These are phyloP conservation scores for Phytophthora meadii DNA, from an alignment of 352 stramenopile species.

Conservation along the genomic window DNA sequence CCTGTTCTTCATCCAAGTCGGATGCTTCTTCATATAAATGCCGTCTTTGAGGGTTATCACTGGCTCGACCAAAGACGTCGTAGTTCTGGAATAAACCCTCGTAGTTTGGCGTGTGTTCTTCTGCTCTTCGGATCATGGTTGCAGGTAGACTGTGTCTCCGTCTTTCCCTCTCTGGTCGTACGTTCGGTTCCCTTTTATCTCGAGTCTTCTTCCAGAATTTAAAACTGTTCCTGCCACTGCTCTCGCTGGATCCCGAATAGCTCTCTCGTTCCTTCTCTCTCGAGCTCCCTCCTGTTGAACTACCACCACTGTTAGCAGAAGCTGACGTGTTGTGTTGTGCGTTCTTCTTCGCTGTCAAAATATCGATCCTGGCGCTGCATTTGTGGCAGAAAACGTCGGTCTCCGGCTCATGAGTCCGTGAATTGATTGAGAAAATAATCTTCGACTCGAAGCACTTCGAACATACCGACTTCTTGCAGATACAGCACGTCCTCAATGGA, in stretches of 20 bases:
- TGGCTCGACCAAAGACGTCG: conserved; percentile 23
- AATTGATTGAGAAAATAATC: conserved; percentile 44
- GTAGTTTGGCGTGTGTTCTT: conserved; percentile 45
- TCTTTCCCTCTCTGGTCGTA: conserved; percentile 6
- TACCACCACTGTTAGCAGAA: conserved; percentile 20
- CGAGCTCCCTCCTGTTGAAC: conserved; percentile 27
- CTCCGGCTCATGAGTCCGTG: conserved; percentile 36
- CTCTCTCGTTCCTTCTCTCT: conserved; percentile 25
- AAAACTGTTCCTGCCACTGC: conserved; percentile 11
- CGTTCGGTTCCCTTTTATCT: conserved; percentile 1
- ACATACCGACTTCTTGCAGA: conserved; percentile 65
- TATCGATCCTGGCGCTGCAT: conserved; percentile 41
- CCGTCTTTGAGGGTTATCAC: conserved; percentile 7
- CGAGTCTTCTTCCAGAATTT: conserved; percentile 39
- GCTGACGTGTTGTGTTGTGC: conserved; percentile 13
- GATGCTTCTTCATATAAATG: not conserved
- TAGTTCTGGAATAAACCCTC: conserved; percentile 48
- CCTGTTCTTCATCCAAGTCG: conserved; percentile 16
- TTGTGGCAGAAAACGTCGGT: conserved; percentile 51
- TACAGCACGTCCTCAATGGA: conserved; percentile 42
- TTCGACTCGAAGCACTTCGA: conserved; percentile 41
- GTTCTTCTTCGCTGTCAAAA: conserved; percentile 31
- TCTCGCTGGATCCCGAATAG: conserved; percentile 22
- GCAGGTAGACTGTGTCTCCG: conserved; percentile 20
- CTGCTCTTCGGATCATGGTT: conserved; percentile 9